These are phyloP conservation scores for Collybia mongolica DNA, from an alignment of 768 basidiomycete species.

Conservation along the genomic window DNA sequence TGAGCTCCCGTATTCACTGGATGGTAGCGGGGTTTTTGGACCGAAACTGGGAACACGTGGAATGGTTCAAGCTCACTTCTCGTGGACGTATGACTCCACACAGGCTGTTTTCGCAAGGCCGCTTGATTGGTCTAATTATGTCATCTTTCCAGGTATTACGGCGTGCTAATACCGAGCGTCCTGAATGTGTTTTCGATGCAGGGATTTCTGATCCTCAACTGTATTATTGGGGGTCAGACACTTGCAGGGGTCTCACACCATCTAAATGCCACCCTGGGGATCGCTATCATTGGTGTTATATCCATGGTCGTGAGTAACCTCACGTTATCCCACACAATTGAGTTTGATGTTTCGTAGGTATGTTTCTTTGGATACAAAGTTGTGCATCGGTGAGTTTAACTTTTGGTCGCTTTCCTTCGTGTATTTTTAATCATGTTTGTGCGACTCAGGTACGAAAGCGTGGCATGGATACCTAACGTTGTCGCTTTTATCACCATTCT, in stretches of 20 bases:
- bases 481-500: slow-evolving; percentile 63
- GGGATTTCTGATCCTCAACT: slow-evolving; percentile 66
- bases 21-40: slow-evolving; percentile 59
- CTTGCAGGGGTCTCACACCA: slow-evolving; percentile 51
- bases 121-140: not conserved
- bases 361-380: slow-evolving; percentile 67
- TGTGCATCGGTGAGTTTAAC: slow-evolving; percentile 49
- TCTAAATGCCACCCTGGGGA: slow-evolving; percentile 35
- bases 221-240: slow-evolving; percentile 69
- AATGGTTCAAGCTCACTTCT: slow-evolving; percentile 46
- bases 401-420: not conserved
- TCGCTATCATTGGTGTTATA: slow-evolving; percentile 37
- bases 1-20: not conserved
- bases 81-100: not conserved
- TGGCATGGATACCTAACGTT: slow-evolving; percentile 68
- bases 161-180: slow-evolving; percentile 46
- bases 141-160: slow-evolving; percentile 46
- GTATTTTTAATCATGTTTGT: not conserved
- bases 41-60: slow-evolving; percentile 79
- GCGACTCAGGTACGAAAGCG: slow-evolving; percentile 43
- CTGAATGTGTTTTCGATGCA: slow-evolving; percentile 60
- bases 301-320: slow-evolving; percentile 30
- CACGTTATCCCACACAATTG: not conserved
- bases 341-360: slow-evolving; percentile 22
- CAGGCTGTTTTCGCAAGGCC: not conserved